Base-by-base conservation (phyloP, 2,329 filamentous ascomycete genomes). In the Cladosporium halotolerans region DNA sequence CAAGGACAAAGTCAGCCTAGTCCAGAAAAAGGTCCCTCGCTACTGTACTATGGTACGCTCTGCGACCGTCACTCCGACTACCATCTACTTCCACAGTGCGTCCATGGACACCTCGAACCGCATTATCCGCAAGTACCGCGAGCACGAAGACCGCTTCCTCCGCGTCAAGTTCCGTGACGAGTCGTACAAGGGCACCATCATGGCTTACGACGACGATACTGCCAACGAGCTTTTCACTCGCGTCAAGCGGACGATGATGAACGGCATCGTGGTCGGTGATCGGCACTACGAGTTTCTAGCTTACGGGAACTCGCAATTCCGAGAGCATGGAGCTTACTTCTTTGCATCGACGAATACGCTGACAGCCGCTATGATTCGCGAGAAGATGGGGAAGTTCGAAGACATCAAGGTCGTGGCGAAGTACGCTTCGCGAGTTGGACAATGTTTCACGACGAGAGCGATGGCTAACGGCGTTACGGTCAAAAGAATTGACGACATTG, bases 261-360 rank as follows among this genome's bases (percentile, higher is more conserved):
- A 93, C 52, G 93, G 93, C 0, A 92, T 99, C 59, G 76, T 76
- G 0, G 84, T 99, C 46, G 93, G 89, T 4, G 87, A 85, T 58
- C 84, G 89, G 7, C 81, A 82, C 55, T 99, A 90, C 68, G 81
- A 92, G 60, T 97, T 97, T 59, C 80, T 99, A 23, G 93, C 92
- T 0, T 96, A 91, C 71, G 92, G 93, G 0, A 97, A 93, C 68
- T 96, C 93, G 0, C 93, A 99, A 63, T 88, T 99, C 55, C 82
- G 92, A 48, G 91, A 97, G 65, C 84, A 92, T 60, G 88, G 91
- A 0, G 91, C 89, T 0, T 97, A 93, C 65, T 96, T 99, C 70
- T 97, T 97, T 68, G 86, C 88, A 4, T 80, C 87, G 0, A 83
- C 82, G 0, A 73, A 80, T 0, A 75, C 81, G 52, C 66, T 88